These are phyloP conservation scores for Lactarius akahatsu DNA, from an alignment of 768 basidiomycete genomes.

Conservation along the genomic window DNA sequence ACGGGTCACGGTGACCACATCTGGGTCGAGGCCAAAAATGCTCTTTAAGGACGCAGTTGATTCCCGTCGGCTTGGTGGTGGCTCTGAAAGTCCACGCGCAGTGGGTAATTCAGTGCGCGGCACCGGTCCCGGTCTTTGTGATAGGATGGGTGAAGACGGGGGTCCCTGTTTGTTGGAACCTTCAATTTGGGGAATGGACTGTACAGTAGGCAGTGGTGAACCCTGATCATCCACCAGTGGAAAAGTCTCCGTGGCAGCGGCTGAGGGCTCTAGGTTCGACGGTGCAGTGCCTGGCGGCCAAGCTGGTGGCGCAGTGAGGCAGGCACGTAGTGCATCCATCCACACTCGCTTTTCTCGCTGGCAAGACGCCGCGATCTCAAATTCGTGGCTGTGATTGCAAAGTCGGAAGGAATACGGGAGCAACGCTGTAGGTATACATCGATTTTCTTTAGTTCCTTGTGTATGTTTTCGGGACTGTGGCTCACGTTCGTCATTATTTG, in stretches of 20 bases:
- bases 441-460: neutral
- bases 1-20: constrained; percentile 63
- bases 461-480: constrained; percentile 21
- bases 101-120: constrained; percentile 13
- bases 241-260: constrained; percentile 24
- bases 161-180: constrained; percentile 8
- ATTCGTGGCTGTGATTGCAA: constrained; percentile 33
- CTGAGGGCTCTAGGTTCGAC: constrained; percentile 52
- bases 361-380: constrained; percentile 87
- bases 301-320: constrained; percentile 43
- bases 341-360: constrained; percentile 84
- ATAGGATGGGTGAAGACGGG: constrained; percentile 11
- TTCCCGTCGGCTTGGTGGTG: constrained; percentile 45
- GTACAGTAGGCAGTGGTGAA: constrained; percentile 35
- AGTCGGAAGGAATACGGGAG: constrained; percentile 54
- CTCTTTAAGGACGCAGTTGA: constrained; percentile 63
- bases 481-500: constrained; percentile 73
- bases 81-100: constrained; percentile 18
- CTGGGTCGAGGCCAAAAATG: constrained; percentile 57
- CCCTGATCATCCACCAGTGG: constrained; percentile 14
- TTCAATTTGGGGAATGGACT: constrained; percentile 36
- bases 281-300: constrained; percentile 60
- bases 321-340: constrained; percentile 64
- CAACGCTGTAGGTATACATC: constrained; percentile 49
- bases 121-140: constrained; percentile 8